Conservation (phyloP, 129 eudicot species). For the Flaveria robusta region DNA sequence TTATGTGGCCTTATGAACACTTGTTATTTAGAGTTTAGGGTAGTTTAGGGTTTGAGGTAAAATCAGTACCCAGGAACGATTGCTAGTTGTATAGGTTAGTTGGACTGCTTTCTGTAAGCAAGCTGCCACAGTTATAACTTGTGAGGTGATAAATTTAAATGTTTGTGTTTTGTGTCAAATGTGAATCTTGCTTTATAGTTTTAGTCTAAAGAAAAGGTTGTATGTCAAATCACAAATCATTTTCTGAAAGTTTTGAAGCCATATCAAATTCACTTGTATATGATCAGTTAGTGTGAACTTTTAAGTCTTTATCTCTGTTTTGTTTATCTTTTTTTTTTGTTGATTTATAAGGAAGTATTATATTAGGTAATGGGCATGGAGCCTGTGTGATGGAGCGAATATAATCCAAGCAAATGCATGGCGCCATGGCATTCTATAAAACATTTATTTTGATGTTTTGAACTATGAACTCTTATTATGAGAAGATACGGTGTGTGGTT, state of each 20-base stretch:
- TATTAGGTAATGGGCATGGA: background rate
- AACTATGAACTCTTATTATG: conserved; percentile 5
- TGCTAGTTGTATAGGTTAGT: background rate
- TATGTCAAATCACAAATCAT: background rate
- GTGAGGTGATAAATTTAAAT: background rate
- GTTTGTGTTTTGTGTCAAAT: background rate
- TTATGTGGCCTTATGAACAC: background rate
- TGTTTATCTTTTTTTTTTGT: background rate
- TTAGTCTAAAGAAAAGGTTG: background rate
- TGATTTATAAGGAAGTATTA: conserved; percentile 10
- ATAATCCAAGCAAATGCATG: background rate
- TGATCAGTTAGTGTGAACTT: background rate
- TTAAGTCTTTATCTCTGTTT: background rate
- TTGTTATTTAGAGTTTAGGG: background rate
- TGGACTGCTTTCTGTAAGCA: background rate
- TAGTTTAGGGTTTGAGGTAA: background rate
- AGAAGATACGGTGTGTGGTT: conserved; percentile 8
- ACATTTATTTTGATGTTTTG: background rate
- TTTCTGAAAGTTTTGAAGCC: background rate
- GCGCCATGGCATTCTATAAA: background rate
- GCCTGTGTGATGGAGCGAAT: background rate
- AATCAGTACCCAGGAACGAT: background rate
- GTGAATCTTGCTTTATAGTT: background rate
- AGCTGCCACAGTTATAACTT: background rate
- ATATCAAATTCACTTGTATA: background rate